Conservation (phyloP, 495 filamentous ascomycete species). For the Aspergillus panamensis region DNA sequence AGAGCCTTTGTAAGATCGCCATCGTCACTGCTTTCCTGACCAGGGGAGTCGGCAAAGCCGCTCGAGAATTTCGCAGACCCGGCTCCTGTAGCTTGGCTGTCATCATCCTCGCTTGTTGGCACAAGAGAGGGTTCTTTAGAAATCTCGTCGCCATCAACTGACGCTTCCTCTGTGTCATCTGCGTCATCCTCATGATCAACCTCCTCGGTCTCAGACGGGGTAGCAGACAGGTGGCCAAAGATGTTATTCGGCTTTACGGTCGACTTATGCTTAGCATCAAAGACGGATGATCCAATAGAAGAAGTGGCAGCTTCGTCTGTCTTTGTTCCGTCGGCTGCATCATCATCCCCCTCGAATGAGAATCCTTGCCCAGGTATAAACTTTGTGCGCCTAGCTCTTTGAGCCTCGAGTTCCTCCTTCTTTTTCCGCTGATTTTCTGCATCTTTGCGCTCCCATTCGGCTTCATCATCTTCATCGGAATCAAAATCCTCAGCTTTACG, state of each 20-base stretch:
- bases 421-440: constrained; percentile 46
- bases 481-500: constrained; percentile 56
- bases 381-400: constrained; percentile 31
- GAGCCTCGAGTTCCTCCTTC: constrained; percentile 33
- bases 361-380: constrained; percentile 46
- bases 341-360: constrained; percentile 28
- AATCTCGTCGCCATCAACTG: constrained; percentile 19
- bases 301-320: constrained; percentile 18
- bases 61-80: constrained; percentile 21
- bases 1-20: constrained; percentile 25
- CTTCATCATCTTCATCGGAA: constrained; percentile 52
- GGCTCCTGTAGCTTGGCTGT: constrained; percentile 22
- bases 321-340: constrained; percentile 13
- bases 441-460: constrained; percentile 47
- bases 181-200: constrained; percentile 40
- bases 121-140: constrained; percentile 15
- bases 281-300: constrained; percentile 15
- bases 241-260: constrained; percentile 48
- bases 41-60: constrained; percentile 21
- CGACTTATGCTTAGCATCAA: constrained; percentile 24
- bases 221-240: constrained; percentile 59
- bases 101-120: constrained; percentile 26
- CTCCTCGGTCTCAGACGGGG: constrained; percentile 44
- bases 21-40: constrained; percentile 25
- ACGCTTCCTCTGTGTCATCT: constrained; percentile 41